Conservation (phyloP, 345 rosid species). For the Acer saccharum region DNA sequence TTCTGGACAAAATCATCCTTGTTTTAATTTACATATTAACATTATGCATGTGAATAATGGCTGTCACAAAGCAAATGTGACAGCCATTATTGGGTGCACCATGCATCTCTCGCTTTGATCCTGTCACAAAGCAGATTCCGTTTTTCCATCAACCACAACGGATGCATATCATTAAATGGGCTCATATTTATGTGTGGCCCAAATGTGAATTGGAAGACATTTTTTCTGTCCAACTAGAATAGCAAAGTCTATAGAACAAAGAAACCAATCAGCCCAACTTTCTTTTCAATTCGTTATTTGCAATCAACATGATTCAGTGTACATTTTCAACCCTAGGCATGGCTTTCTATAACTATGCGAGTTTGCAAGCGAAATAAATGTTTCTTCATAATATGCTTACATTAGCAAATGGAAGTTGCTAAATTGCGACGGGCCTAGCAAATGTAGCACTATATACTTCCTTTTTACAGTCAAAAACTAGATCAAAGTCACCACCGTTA, state of each 20-base stretch:
- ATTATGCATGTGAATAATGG: too few species aligned
- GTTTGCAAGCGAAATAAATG: neutral
- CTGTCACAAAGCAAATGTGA: too few species aligned
- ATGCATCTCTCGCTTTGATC: too few species aligned
- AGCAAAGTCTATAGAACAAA: too few species aligned
- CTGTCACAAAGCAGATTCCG: too few species aligned
- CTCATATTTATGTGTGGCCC: neutral
- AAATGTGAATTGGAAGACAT: neutral
- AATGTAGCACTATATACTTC: conserved; percentile 14
- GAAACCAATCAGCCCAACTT: neutral
- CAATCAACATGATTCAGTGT: neutral
- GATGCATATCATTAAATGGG: neutral
- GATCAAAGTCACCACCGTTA: conserved; percentile 16
- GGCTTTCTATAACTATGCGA: neutral
- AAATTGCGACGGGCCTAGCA: neutral
- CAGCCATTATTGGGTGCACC: too few species aligned
- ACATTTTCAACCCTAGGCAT: neutral
- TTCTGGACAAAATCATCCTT: neutral
- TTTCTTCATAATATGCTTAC: neutral
- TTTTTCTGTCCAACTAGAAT: neutral
- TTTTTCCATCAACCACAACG: too few species aligned
- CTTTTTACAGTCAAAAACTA: conserved; percentile 22
- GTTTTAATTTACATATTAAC: neutral
- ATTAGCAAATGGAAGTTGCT: neutral
- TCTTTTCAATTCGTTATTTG: neutral